phyloP scores from a whole-genome alignment of 225 moss, liverwort and hornwort genomes.

The Sphagnum tenellum region DNA sequence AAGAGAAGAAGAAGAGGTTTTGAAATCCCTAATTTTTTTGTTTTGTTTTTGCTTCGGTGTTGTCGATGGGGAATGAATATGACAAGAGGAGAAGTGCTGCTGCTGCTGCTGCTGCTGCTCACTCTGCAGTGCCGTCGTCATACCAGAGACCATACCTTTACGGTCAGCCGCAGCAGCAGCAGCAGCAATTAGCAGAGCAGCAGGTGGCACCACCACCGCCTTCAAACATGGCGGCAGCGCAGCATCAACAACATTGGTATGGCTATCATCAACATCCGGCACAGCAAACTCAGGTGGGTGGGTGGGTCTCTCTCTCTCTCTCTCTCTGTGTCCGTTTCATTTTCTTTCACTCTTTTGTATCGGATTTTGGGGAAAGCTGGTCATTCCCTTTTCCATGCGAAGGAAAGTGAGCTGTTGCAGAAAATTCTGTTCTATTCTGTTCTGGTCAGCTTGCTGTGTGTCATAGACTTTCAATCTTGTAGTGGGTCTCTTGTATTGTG shows the following conservation, averaged over 20 bases:
- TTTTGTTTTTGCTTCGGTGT: no score
- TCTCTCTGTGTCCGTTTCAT: conserved; percentile 25
- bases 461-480: no score
- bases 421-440: no score
- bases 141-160: conserved; percentile 6
- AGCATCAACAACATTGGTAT: conserved; percentile 45
- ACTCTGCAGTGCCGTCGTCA: conserved; percentile 8
- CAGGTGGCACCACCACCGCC: conserved; percentile 17
- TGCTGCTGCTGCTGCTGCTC: conserved; percentile 10
- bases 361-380: not conserved
- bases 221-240: conserved; percentile 11
- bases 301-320: conserved; percentile 1
- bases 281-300: conserved; percentile 30
- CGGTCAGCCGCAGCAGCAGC: conserved; percentile 16
- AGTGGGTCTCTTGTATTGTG: no score
- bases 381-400: no score
- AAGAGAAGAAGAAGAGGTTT: no score
- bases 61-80: conserved; percentile 49
- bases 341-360: not conserved
- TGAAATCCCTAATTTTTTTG: no score
- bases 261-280: conserved; percentile 44
- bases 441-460: no score
- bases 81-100: conserved; percentile 49
- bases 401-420: no score
- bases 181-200: conserved; percentile 27